phyloP scores from a whole-genome alignment of 1,284 basidiomycete genomes.

The Vanrija pseudolonga region DNA sequence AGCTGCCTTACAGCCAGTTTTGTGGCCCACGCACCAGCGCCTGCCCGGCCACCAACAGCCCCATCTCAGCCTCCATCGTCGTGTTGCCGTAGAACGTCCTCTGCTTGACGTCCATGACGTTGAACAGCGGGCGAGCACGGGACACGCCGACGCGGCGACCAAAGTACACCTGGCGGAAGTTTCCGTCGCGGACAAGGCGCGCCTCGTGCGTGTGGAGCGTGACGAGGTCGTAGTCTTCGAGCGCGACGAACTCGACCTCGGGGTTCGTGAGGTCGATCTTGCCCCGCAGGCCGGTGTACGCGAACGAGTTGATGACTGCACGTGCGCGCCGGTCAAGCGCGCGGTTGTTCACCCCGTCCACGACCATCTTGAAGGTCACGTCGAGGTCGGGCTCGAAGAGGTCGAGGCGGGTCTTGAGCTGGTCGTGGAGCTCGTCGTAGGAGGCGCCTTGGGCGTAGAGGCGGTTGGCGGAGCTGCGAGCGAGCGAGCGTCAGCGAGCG shows the following conservation, averaged over 20 bases:
- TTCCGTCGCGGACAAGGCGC: slow-evolving; percentile 56
- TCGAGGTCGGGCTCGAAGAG: slow-evolving; percentile 64
- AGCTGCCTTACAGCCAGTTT: neutral
- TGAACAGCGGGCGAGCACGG: slow-evolving; percentile 64
- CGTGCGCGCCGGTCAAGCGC: slow-evolving; percentile 8
- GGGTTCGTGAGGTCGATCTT: slow-evolving; percentile 79
- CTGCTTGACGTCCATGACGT: slow-evolving; percentile 81
- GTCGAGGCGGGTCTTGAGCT: slow-evolving; percentile 53
- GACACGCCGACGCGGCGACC: slow-evolving; percentile 78
- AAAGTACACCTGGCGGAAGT: slow-evolving; percentile 69
- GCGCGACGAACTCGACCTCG: slow-evolving; percentile 70
- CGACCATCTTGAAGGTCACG: slow-evolving; percentile 75
- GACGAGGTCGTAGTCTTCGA: slow-evolving; percentile 70
- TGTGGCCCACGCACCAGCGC: slow-evolving; percentile 59
- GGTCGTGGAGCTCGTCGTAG: slow-evolving; percentile 67
- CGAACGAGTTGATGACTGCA: slow-evolving; percentile 72
- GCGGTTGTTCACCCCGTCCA: slow-evolving; percentile 63
- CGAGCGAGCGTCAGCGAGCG: neutral
- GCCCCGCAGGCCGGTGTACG: slow-evolving; percentile 69
- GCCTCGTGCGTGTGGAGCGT: slow-evolving; percentile 22
- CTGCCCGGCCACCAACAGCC: slow-evolving; percentile 93
- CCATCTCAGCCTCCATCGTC: slow-evolving; percentile 95
- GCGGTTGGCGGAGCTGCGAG: slow-evolving; percentile 65
- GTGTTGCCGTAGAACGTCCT: slow-evolving; percentile 92
- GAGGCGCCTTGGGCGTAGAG: slow-evolving; percentile 64